Evolutionary conservation across 345 rosid genomes (phyloP), one percentile per base, ranked within the genome.

Genomic region (Theobroma cacao): DNA sequence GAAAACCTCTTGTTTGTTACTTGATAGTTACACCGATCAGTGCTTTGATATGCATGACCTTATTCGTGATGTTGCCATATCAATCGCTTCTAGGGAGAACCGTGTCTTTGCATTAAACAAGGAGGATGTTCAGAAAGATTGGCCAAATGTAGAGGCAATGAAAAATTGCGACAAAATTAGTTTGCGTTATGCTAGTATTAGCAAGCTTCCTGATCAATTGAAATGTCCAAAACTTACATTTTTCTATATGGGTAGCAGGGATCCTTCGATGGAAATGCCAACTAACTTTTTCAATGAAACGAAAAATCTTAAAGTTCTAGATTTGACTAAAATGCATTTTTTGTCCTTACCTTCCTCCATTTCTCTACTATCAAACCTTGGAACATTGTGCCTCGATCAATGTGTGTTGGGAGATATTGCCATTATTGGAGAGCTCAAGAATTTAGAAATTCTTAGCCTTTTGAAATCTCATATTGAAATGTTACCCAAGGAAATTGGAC

Each of bases 401-500:
- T 24, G 62, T 0, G 0, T 0, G 1, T 13, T 78, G 18, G 20
- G 20, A 0, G 72, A 52, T 40, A 72, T 50, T 2, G 0, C 58
- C 10, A 5, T 36, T 7, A 18, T 84, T 53, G 78, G 62, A 28
- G 38, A 76, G 12, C 43, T 79, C 0, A 68, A 83, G 81, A 56
- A 56, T 59, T 28, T 58, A 12, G 63, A 58, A 3, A 26, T 58
- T 26, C 62, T 26, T 3, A 26, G 66, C 78, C 47, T 80, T 22
- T 0, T 0, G 0, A 0, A 5, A 6, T 81, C 83, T 24, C 7
- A 41, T 31, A 69, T 80, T 0, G 30, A 55, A 13, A n/a, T 22
- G 2, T 1, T 86, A 56, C 84, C 89, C 0, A 45, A 20, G 50
- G 80, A 81, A 38, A 14, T 86, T 24, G 68, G 78, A 14, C 43